phyloP scores from a whole-genome alignment of 2,329 filamentous ascomycete species.

The Raffaelea deltoideospora region DNA sequence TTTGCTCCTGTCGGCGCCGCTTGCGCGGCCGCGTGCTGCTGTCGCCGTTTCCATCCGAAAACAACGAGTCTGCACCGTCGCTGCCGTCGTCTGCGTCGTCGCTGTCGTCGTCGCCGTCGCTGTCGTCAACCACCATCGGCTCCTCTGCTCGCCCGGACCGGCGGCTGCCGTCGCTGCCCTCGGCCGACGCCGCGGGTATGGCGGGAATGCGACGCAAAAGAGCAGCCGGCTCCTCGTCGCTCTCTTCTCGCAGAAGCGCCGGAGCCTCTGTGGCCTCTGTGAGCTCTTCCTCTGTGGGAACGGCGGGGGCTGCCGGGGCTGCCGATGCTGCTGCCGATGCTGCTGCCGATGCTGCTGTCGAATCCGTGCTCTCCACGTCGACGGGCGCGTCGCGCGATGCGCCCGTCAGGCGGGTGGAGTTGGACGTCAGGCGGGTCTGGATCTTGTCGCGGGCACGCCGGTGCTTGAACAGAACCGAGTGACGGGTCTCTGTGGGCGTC shows the following conservation, averaged over 20 bases:
- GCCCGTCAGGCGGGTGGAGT: slow-evolving; percentile 45
- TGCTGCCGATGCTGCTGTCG: background rate
- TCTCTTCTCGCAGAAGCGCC: slow-evolving; percentile 30
- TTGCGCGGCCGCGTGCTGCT: background rate
- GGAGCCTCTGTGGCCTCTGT: slow-evolving; percentile 30
- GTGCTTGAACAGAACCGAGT: slow-evolving; percentile 73
- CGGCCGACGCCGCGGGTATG: background rate
- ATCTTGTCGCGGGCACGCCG: slow-evolving; percentile 56
- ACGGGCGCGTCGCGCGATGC: slow-evolving; percentile 37
- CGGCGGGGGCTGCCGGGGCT: slow-evolving; percentile 8
- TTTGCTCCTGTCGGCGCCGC: no score
- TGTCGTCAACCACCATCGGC: slow-evolving; percentile 16
- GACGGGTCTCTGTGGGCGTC: slow-evolving; percentile 69
- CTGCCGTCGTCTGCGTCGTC: slow-evolving; percentile 8
- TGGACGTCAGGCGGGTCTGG: slow-evolving; percentile 39
- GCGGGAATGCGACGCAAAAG: slow-evolving; percentile 6
- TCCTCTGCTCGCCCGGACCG: slow-evolving; percentile 17
- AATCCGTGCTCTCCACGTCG: slow-evolving; percentile 28
- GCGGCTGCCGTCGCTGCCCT: slow-evolving; percentile 10
- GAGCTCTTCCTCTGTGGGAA: slow-evolving; percentile 45
- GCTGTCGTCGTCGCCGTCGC: slow-evolving; percentile 19
- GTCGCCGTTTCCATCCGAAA: background rate
- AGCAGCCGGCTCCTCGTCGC: slow-evolving; percentile 5
- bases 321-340: no score
- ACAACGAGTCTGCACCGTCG: background rate